phyloP scores from a whole-genome alignment of 2,329 filamentous ascomycete genomes.

The Emergomyces pasteurianus region DNA sequence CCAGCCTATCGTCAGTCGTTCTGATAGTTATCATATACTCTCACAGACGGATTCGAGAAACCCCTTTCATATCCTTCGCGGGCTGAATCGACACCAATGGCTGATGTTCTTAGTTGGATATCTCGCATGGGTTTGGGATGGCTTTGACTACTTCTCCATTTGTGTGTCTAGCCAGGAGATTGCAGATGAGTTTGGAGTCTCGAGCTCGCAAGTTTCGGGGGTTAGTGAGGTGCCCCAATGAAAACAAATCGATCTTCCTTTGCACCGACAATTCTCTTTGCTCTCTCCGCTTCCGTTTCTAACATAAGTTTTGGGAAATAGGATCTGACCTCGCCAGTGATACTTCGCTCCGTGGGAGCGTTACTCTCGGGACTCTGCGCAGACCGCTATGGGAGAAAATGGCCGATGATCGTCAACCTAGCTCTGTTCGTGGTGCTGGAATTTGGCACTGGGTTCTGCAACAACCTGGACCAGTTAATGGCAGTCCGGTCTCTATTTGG shows the following conservation, averaged over 20 bases:
- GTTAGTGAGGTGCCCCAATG: constrained; percentile 26
- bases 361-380: constrained; percentile 44
- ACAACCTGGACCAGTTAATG: constrained; percentile 47
- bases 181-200: constrained; percentile 41
- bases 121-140: constrained; percentile 43
- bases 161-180: constrained; percentile 44
- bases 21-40: constrained; percentile 9
- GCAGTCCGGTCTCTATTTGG: constrained; percentile 49
- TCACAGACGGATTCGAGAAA: constrained; percentile 43
- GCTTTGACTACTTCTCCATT: constrained; percentile 53
- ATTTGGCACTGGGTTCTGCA: constrained; percentile 47
- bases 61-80: constrained; percentile 39
- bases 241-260: not conserved
- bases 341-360: constrained; percentile 49
- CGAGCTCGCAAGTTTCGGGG: constrained; percentile 50
- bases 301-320: not conserved
- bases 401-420: constrained; percentile 51
- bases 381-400: constrained; percentile 46
- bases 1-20: not conserved
- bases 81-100: constrained; percentile 46
- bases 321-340: constrained; percentile 43
- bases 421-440: constrained; percentile 50
- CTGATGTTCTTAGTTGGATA: constrained; percentile 42
- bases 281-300: not conserved
- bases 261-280: not conserved